phyloP scores from a whole-genome alignment of 345 rosid genomes.

The Tarenaya hassleriana region DNA sequence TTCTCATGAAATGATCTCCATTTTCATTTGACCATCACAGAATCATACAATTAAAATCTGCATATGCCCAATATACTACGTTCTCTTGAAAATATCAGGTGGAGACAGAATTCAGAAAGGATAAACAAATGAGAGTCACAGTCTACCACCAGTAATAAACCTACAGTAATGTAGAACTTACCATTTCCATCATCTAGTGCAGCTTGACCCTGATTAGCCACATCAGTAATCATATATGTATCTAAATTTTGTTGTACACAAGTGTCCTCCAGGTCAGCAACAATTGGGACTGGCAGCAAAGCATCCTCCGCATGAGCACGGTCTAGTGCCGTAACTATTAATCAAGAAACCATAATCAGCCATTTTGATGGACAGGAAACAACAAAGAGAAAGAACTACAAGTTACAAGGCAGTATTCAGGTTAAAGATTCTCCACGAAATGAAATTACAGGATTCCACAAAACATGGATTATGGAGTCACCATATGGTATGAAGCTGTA shows the following conservation, averaged over 20 bases:
- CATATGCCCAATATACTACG: not conserved
- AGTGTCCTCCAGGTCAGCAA: constrained; percentile 42
- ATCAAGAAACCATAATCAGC: constrained; percentile 30
- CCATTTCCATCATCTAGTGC: constrained; percentile 37
- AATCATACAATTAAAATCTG: not conserved
- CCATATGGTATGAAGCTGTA: not conserved
- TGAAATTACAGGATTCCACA: constrained; percentile 1
- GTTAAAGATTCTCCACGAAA: constrained; percentile 2
- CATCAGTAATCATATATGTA: constrained; percentile 40
- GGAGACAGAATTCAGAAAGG: too few species aligned
- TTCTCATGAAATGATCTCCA: not conserved
- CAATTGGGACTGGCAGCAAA: constrained; percentile 53
- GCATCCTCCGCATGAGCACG: constrained; percentile 91
- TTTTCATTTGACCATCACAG: not conserved
- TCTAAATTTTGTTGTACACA: constrained; percentile 28
- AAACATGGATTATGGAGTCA: not conserved
- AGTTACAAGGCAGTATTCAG: constrained; percentile 1
- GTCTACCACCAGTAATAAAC: not conserved
- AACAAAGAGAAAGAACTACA: not conserved
- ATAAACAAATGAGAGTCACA: not conserved
- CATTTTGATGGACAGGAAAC: constrained; percentile 6
- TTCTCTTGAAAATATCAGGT: not conserved
- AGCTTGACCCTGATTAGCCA: constrained; percentile 38
- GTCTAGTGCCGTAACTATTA: constrained; percentile 75
- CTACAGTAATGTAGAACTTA: constrained; percentile 23